These are phyloP conservation scores for Colletotrichum agaves DNA, from an alignment of 2,329 filamentous ascomycete species.

Conservation along the genomic window DNA sequence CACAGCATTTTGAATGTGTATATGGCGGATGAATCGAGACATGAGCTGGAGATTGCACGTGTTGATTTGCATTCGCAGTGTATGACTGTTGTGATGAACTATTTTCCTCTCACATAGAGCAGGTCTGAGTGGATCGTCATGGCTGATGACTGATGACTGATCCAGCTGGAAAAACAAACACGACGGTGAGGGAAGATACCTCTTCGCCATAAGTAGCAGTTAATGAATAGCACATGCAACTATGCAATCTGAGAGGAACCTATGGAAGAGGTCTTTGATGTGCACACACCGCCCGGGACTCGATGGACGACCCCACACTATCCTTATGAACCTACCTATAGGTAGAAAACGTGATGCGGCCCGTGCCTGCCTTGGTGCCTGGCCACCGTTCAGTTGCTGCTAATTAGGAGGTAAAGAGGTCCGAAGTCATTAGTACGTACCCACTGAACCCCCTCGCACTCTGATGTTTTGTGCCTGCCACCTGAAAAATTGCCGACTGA, in stretches of 20 bases:
- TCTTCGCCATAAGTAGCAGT: too few relatives aligned
- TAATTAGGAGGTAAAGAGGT: neutral
- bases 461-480: slow-evolving; percentile 5
- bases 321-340: too few relatives aligned
- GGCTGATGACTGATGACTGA: too few relatives aligned
- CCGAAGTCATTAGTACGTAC: neutral
- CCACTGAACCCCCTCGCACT: neutral
- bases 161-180: too few relatives aligned
- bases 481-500: slow-evolving; percentile 25
- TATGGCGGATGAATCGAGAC: slow-evolving; percentile 8
- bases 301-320: slow-evolving; percentile 27
- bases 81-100: neutral
- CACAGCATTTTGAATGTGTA: neutral
- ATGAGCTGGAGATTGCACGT: neutral
- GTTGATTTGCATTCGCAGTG: neutral
- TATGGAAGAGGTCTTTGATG: neutral
- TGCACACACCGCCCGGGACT: slow-evolving; percentile 25
- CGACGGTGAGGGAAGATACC: too few relatives aligned
- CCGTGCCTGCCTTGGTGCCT: slow-evolving; percentile 6
- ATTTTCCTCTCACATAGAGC: too few relatives aligned
- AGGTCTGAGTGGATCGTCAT: neutral
- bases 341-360: slow-evolving; percentile 10
- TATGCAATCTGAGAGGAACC: too few relatives aligned
- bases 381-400: neutral
- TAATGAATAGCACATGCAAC: too few relatives aligned